Evolutionary conservation across 129 eudicot genomes (phyloP).

Genomic region (Mikania micrantha): DNA sequence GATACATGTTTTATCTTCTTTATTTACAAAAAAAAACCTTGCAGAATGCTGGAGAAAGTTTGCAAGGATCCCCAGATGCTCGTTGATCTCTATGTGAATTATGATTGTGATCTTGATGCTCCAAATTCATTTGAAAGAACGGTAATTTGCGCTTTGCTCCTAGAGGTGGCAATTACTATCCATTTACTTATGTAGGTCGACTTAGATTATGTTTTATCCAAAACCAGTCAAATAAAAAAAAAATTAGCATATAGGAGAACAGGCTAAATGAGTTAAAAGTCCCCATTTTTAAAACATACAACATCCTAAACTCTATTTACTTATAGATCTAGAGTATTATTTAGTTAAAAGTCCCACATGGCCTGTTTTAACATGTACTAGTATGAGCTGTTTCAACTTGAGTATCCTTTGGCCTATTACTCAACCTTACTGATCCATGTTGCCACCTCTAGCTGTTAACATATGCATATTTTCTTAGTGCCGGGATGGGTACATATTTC

Average conservation of each 20-base stretch:
- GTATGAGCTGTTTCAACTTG: background rate
- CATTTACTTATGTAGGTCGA: background rate
- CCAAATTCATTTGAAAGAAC: slow-evolving; percentile 84
- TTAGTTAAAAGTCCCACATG: background rate
- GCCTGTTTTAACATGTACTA: background rate
- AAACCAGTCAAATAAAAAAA: background rate
- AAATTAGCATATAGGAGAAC: background rate
- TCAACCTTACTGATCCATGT: background rate
- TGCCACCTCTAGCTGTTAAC: background rate
- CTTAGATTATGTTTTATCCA: background rate
- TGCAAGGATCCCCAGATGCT: slow-evolving; percentile 94
- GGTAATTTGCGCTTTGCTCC: slow-evolving; percentile 34
- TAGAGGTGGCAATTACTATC: background rate
- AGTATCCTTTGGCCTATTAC: background rate
- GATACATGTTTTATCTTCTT: slow-evolving; percentile 1
- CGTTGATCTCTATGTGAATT: slow-evolving; percentile 87
- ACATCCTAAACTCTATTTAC: background rate
- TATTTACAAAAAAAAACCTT: background rate
- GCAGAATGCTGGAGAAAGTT: slow-evolving; percentile 91
- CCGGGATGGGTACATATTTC: slow-evolving; percentile 1
- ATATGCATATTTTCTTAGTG: slow-evolving; percentile 7
- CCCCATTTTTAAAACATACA: background rate
- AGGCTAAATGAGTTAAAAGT: background rate
- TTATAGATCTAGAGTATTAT: background rate
- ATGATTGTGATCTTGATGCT: slow-evolving; percentile 98